phyloP scores from a whole-genome alignment of 257 asterid genomes.

The Rhazya stricta region DNA sequence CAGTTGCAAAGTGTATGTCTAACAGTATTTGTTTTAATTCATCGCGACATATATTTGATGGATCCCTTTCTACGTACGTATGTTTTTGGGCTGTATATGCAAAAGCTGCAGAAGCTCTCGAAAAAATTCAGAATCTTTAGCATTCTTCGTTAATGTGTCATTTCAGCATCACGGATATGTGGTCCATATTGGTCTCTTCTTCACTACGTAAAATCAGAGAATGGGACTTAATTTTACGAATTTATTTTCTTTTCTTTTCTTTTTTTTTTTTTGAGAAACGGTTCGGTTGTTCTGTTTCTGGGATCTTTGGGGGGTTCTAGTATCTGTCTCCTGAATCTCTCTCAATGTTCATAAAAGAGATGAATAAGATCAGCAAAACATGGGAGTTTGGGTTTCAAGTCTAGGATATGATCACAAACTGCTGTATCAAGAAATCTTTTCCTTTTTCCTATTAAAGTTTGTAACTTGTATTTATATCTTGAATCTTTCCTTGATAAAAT shows the following conservation, averaged over 20 bases:
- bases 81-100: neutral
- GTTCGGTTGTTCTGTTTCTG: neutral
- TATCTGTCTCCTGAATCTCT: neutral
- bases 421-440: neutral
- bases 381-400: neutral
- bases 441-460: neutral
- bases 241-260: neutral
- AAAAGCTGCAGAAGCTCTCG: neutral
- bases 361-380: neutral
- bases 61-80: neutral
- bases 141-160: neutral
- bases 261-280: neutral
- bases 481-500: neutral
- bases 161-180: neutral
- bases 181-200: neutral
- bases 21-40: constrained; percentile 4
- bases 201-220: neutral
- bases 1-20: constrained; percentile 73
- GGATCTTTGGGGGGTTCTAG: neutral
- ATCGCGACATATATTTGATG: neutral
- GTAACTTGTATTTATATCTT: no score
- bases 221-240: neutral
- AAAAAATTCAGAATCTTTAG: neutral
- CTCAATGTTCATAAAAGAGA: neutral
- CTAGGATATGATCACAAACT: neutral